These are phyloP conservation scores for Sporothrix brunneoviolacea DNA, from an alignment of 2,329 filamentous ascomycete genomes.

Conservation along the genomic window DNA sequence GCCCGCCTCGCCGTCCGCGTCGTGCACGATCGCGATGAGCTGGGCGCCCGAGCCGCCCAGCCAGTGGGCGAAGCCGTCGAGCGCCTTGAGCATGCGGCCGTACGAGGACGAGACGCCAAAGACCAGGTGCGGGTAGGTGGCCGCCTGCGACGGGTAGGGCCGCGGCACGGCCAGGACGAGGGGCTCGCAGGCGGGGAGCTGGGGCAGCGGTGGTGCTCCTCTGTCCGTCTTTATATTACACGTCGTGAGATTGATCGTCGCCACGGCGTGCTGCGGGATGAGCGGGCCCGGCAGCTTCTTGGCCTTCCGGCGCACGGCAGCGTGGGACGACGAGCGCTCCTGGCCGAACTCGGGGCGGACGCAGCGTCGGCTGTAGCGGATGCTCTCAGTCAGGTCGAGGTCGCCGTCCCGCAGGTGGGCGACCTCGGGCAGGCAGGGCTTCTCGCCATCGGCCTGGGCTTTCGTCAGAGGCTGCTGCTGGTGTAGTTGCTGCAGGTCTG, in stretches of 20 bases:
- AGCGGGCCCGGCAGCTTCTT: background rate
- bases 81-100: constrained; percentile 42
- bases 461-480: too few relatives aligned
- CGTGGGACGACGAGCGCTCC: background rate
- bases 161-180: constrained; percentile 41
- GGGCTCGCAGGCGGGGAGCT: constrained; percentile 32
- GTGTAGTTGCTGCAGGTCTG: too few relatives aligned
- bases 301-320: background rate
- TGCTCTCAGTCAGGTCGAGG: constrained; percentile 32
- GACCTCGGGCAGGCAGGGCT: constrained; percentile 14
- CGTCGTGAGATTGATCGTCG: background rate
- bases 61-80: constrained; percentile 50
- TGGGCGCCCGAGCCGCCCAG: constrained; percentile 43
- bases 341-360: constrained; percentile 16
- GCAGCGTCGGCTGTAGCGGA: constrained; percentile 38
- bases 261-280: background rate
- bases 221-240: too few relatives aligned
- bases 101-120: constrained; percentile 53
- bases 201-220: constrained; percentile 11
- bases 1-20: constrained; percentile 27
- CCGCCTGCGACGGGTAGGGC: constrained; percentile 33
- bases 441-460: too few relatives aligned
- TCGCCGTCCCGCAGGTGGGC: constrained; percentile 21
- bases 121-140: constrained; percentile 42
- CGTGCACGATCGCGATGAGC: constrained; percentile 45